Evolutionary conservation across 2,329 filamentous ascomycete genomes (phyloP).

Genomic region (Metarhizium rileyi): DNA sequence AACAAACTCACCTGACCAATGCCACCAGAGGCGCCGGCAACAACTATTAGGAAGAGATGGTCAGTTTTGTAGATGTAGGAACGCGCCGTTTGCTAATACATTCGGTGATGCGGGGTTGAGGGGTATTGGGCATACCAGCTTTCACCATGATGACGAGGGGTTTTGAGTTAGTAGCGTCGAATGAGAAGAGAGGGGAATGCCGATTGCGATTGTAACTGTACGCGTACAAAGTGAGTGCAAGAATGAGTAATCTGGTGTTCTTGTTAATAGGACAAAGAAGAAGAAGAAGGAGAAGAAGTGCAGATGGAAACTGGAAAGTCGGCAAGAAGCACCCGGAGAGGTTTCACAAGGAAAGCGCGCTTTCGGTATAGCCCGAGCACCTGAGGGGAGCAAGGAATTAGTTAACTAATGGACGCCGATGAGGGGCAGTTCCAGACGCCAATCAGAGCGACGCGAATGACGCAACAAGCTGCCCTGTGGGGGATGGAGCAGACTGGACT

Average conservation of each 20-base stretch:
- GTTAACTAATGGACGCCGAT: too few relatives aligned
- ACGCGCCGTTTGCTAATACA: neutral
- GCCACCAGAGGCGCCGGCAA: conserved; percentile 94
- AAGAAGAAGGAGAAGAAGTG: neutral
- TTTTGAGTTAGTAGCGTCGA: neutral
- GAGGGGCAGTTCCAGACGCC: neutral
- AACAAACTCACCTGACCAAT: conserved; percentile 75
- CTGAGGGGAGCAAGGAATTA: neutral
- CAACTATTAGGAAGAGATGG: conserved; percentile 38
- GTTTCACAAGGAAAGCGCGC: neutral
- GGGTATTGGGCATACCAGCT: conserved; percentile 36
- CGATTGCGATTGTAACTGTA: neutral
- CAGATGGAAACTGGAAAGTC: neutral
- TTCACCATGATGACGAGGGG: conserved; percentile 42
- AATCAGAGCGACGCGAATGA: neutral
- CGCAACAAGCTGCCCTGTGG: too few relatives aligned
- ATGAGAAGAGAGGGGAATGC: neutral
- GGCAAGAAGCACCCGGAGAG: neutral
- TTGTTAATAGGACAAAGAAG: neutral
- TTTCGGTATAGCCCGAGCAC: neutral
- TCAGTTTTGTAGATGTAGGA: conserved; percentile 5
- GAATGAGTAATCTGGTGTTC: neutral
- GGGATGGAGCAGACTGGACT: neutral
- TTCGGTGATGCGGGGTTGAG: conserved; percentile 15
- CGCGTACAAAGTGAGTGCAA: neutral